phyloP scores from a whole-genome alignment of 148 eudicot genomes.

The Diospyros kaki region DNA sequence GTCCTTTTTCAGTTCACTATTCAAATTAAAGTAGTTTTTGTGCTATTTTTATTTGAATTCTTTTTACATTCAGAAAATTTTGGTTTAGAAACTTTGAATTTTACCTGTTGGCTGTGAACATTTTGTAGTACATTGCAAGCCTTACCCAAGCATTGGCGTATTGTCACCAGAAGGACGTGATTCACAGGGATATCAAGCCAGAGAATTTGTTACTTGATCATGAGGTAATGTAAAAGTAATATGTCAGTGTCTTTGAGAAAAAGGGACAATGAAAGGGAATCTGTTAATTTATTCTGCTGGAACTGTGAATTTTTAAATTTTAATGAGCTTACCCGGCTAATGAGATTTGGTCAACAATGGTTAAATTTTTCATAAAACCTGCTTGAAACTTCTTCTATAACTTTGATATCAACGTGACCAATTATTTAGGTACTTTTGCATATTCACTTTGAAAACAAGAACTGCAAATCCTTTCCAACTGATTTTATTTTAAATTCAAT shows the following conservation, averaged over 20 bases:
- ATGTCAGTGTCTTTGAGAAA: background rate
- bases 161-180: slow-evolving; percentile 83
- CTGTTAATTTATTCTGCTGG: background rate
- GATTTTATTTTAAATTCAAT: background rate
- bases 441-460: background rate
- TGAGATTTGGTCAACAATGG: too few species aligned
- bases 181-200: slow-evolving; percentile 94
- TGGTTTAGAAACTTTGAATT: background rate
- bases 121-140: slow-evolving; percentile 67
- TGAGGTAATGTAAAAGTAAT: slow-evolving; percentile 42
- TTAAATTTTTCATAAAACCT: too few species aligned
- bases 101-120: slow-evolving; percentile 10
- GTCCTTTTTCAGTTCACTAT: background rate
- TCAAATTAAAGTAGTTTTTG: background rate
- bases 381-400: too few species aligned
- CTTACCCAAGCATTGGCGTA: slow-evolving; percentile 75
- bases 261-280: background rate
- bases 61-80: background rate
- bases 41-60: background rate
- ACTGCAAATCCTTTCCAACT: background rate
- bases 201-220: slow-evolving; percentile 91
- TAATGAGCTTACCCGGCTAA: too few species aligned
- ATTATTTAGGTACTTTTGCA: background rate
- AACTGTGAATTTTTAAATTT: too few species aligned
- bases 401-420: background rate